Evolutionary conservation across 2,329 filamentous ascomycete species (phyloP).

Genomic region (Stachybotrys chlorohalonatus): DNA sequence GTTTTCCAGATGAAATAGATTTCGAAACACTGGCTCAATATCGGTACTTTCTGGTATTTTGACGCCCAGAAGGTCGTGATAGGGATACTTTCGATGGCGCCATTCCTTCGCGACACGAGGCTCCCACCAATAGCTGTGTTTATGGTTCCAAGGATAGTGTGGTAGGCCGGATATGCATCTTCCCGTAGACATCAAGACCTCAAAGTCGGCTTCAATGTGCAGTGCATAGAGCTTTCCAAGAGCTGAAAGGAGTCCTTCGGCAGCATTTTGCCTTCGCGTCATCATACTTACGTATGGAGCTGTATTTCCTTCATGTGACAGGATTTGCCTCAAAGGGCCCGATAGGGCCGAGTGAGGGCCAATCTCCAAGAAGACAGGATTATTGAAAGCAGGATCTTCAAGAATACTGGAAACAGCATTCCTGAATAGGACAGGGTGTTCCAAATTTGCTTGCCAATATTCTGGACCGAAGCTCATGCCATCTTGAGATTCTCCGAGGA

Average conservation of each 20-base stretch:
- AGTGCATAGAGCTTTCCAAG: conserved; percentile 13
- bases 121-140: conserved; percentile 21
- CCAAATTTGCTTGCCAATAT: neutral
- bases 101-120: conserved; percentile 19
- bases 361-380: conserved; percentile 13
- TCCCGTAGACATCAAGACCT: conserved; percentile 1
- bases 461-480: neutral
- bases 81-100: conserved; percentile 10
- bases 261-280: conserved; percentile 6
- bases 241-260: conserved; percentile 8
- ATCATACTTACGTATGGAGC: conserved; percentile 7
- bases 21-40: conserved; percentile 9
- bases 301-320: conserved; percentile 1
- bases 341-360: conserved; percentile 16
- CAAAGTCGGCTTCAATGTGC: conserved; percentile 9
- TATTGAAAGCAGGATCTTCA: neutral
- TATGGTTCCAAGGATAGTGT: conserved; percentile 28
- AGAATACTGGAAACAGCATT: too few relatives aligned
- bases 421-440: neutral
- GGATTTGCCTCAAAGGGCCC: conserved; percentile 15
- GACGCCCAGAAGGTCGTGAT: conserved; percentile 14
- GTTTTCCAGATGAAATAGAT: conserved; percentile 9
- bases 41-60: conserved; percentile 6
- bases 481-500: neutral
- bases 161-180: conserved; percentile 19